Evolutionary conservation across 306 rosid species (phyloP), one percentile per base, ranked within the genome.

Genomic region (Ammopiptanthus mongolicus): DNA sequence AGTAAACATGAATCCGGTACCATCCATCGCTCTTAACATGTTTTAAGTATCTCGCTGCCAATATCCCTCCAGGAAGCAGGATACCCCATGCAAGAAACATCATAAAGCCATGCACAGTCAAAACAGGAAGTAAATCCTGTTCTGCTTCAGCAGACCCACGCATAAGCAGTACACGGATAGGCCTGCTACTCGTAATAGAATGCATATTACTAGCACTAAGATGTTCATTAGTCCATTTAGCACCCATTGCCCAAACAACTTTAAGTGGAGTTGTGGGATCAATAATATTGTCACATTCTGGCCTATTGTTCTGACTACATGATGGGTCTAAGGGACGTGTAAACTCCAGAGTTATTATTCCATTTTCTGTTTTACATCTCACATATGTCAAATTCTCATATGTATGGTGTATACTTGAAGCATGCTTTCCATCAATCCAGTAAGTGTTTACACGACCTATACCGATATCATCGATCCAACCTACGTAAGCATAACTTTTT

Each of bases 31-130:
- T 90, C 84, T 89, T 89, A 41, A 89, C 87, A 61, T 85, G 91
- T 78, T 89, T 89, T 14, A 86, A 65, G 83, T 89, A 89, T 47
- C 91, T 74, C 52, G 95, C 90, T 6, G 91, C 84, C 79, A 89
- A 28, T 53, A 85, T 59, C 63, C 91, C 95, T 37, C 87, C 90
- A 25, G 91, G 95, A 77, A 89, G 86, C 83, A 89, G 73, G 29
- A 89, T 87, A 53, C 87, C 91, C 91, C 91, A 89, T 37, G 91
- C 91, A 33, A 89, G 84, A 76, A 89, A 89, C 91, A 87, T 89
- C 91, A 87, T 87, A 55, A 89, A 84, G 52, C 91, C 95, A 80
- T 89, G 95, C n/a, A 87, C 95, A 23, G 91, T 88, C 70, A 89
- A 77, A 7, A 89, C 91, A 0, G 95, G 91, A 22, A 82, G 86